Base-by-base conservation (phyloP, 257 asterid genomes). In the Capsicum pubescens region DNA sequence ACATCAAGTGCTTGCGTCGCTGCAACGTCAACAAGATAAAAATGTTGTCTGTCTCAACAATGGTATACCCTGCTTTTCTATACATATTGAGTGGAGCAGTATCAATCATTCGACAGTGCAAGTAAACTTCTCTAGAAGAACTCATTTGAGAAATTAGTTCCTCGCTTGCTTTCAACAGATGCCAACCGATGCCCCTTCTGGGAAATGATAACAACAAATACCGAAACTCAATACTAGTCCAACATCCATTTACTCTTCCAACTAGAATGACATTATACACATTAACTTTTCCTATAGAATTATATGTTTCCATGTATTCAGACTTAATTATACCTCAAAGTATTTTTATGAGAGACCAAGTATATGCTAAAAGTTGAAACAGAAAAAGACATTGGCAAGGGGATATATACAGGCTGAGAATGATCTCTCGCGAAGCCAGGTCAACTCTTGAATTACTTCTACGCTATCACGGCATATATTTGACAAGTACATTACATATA, bases 171-270 rank as follows among this genome's bases (percentile, higher is more conserved):
- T 89, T 93, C 87, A 97, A 88, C 61, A 97, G 90, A 84, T 97
- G 98, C 97, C 96, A 97, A 50, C 99, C 97, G 63, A 95, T 92
- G 82, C 99, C 98, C 90, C 95, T 93, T 95, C 98, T 97, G 91
- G n/a, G 80, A 88, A 67, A 74, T 59, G 81, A 59, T 17, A 66
- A 52, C 59, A 46, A 77, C 57, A 66, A 14, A 54, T 81, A 82
- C 54, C 14, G 61, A 36, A 50, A 52, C n/a, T 67, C 80, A 67
- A 66, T 82, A 55, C 39, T 35, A 32, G 50, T 32, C 39, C 13
- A 1, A 54, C 82, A 55, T 77, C 44, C 66, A 26, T 54, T 13
- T 54, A 77, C 32, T 77, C 9, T 54, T 2, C 52, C 15, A 77
- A 52, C 32, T 26, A 77, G 66, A 55, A 77, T 77, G 15, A 32